Evolutionary conservation across 2,329 filamentous ascomycete species (phyloP), one percentile per base, ranked within the genome.

Genomic region (Celoporthe dispersa): DNA sequence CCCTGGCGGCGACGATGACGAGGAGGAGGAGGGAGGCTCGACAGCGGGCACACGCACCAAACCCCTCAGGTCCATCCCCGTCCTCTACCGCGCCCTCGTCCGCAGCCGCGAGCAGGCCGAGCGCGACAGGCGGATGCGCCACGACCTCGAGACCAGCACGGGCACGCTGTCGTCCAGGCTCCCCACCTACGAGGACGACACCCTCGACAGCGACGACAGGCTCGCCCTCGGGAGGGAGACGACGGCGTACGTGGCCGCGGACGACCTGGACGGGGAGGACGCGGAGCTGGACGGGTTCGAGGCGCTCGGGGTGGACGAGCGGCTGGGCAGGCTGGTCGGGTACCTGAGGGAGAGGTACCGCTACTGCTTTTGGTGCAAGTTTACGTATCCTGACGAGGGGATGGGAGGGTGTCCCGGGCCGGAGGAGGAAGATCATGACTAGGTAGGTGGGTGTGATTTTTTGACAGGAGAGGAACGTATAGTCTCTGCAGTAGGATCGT

Each of bases 331-430:
- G 74, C 79, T 97, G 19, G 86, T 97, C 12, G 79, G 82, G 25
- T 90, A 92, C 79, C 79, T 99, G 67, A 87, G 96, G 51, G 84
- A 89, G 64, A 87, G 87, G 76, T 88, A 94, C 76, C 81, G 85
- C 60, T 99, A 99, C 78, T 99, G 96, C 82, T 97, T 98, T 78
- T 99, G 94, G 92, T 99, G 96, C 81, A 98, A 98, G 79, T 92
- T 87, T 80, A 84, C 84, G 66, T 99, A 98, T 78, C 87, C 90
- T 0, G 90, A 94, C 76, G 83, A 82, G 48, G 80, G 83, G 48
- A 90, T 98, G 91, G 93, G 96, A 16, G 94, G 93, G 0, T 99
- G 96, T 84, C 95, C 96, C 0, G 96, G 96, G 0, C 68, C 91
- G 48, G 92, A 90, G 0, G 96, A 98, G 80, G 94, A 97, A 76